Evolutionary conservation across 2,329 filamentous ascomycete genomes (phyloP).

Genomic region (Fusarium metavorans): DNA sequence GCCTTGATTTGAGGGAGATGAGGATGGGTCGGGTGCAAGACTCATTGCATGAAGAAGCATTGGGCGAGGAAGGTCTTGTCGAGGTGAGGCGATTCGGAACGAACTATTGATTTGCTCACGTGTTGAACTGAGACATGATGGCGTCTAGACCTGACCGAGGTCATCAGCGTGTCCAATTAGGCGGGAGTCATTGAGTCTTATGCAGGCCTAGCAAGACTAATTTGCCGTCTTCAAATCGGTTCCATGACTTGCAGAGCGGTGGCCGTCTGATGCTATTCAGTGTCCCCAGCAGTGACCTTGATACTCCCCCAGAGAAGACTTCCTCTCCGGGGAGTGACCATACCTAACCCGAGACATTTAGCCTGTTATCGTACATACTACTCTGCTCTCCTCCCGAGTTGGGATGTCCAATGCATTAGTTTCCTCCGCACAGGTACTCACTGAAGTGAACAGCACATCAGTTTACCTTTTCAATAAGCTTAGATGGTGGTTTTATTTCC

Average conservation of each 20-base stretch:
- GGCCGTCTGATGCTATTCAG: background rate
- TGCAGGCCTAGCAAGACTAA: background rate
- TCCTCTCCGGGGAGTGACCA: background rate
- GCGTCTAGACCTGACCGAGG: background rate
- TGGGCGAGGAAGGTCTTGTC: background rate
- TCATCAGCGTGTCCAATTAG: background rate
- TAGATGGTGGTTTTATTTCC: background rate
- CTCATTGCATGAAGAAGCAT: background rate
- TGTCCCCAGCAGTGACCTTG: background rate
- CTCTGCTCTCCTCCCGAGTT: background rate
- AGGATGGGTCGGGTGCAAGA: background rate
- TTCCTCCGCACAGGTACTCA: background rate
- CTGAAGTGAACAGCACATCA: background rate
- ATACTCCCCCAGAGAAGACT: background rate
- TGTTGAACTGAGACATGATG: background rate
- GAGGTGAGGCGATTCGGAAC: background rate
- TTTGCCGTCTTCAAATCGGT: background rate
- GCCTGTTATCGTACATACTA: background rate
- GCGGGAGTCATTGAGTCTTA: background rate
- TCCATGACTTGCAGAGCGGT: background rate
- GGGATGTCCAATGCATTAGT: background rate
- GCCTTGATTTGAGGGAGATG: background rate
- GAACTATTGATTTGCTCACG: background rate
- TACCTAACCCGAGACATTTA: background rate
- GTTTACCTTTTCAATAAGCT: background rate